Conservation (phyloP, 73 alveolate species). For the Durusdinium trenchii region DNA sequence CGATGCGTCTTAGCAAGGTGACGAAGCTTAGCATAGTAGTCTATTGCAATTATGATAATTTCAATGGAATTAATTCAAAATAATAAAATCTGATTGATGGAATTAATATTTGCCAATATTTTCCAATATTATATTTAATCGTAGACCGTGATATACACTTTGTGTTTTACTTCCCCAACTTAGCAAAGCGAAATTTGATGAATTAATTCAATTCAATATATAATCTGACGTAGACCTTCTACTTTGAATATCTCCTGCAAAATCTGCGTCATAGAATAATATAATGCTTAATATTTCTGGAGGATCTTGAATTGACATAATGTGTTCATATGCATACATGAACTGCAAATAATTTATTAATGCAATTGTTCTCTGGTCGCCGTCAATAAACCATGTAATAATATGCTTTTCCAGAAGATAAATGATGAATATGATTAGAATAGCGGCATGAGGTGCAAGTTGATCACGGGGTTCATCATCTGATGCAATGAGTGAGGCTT, state of each 20-base stretch:
- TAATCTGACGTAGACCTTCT: not conserved
- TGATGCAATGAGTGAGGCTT: not conserved
- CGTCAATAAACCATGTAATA: not conserved
- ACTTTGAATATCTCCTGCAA: not conserved
- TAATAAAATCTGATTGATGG: not conserved
- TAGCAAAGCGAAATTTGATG: not conserved
- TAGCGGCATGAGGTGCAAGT: not conserved
- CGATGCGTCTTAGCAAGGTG: not conserved
- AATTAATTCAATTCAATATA: not conserved
- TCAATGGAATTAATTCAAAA: not conserved
- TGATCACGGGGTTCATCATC: not conserved
- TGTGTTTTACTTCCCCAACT: not conserved
- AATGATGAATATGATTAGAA: not conserved
- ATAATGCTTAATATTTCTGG: not conserved
- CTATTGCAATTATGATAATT: not conserved
- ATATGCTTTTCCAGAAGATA: not conserved
- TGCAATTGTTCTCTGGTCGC: not conserved
- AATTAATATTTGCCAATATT: not conserved
- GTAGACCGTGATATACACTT: not conserved
- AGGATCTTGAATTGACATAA: not conserved
- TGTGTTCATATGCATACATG: not conserved
- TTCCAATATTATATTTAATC: not conserved
- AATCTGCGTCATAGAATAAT: not conserved
- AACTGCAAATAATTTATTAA: not conserved
- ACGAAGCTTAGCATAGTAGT: not conserved